Percentiles rank a stretch among this genome's conserved stretches.
Evolutionary conservation across 805 yeast species (phyloP).

Genomic region (Saccharomycopsis oosterbeekiorum): DNA sequence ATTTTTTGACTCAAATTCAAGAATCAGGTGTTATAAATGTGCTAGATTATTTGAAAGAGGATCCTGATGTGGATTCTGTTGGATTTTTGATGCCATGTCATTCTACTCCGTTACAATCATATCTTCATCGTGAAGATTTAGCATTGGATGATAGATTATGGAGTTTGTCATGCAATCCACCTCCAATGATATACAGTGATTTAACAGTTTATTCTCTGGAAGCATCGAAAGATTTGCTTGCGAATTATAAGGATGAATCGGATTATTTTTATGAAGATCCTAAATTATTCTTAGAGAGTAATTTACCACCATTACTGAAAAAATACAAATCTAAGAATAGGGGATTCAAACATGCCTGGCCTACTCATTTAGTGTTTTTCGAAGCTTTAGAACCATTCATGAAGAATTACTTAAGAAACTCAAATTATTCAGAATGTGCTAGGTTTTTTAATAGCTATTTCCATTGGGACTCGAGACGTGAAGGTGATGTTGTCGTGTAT

Average conservation of each 20-base stretch:
- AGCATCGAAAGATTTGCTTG: conserved; percentile 25
- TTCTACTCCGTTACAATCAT: conserved; percentile 91
- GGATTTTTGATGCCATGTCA: conserved; percentile 95
- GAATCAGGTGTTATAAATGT: conserved; percentile 82
- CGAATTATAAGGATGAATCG: conserved; percentile 70
- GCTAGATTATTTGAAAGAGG: conserved; percentile 39
- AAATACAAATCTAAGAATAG: conserved; percentile 22
- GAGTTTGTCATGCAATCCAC: conserved; percentile 91
- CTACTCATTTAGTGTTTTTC: conserved; percentile 63
- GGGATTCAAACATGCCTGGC: conserved; percentile 44
- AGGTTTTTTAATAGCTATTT: conserved; percentile 68
- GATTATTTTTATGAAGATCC: conserved; percentile 74
- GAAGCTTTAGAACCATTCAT: conserved; percentile 46
- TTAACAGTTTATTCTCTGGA: not conserved
- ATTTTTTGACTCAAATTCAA: conserved; percentile 54
- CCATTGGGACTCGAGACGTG: conserved; percentile 80
- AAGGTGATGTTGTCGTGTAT: conserved; percentile 70
- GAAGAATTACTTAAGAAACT: conserved; percentile 30
- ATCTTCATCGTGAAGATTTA: conserved; percentile 51
- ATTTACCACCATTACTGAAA: conserved; percentile 37
- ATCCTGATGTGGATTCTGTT: conserved; percentile 36
- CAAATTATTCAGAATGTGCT: conserved; percentile 36
- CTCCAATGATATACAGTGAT: conserved; percentile 26
- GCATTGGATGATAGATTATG: conserved; percentile 39
- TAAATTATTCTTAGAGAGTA: conserved; percentile 37